Evolutionary conservation across 805 yeast species (phyloP), one percentile per base, ranked within the genome.

Genomic region (Candida coleopterorum): DNA sequence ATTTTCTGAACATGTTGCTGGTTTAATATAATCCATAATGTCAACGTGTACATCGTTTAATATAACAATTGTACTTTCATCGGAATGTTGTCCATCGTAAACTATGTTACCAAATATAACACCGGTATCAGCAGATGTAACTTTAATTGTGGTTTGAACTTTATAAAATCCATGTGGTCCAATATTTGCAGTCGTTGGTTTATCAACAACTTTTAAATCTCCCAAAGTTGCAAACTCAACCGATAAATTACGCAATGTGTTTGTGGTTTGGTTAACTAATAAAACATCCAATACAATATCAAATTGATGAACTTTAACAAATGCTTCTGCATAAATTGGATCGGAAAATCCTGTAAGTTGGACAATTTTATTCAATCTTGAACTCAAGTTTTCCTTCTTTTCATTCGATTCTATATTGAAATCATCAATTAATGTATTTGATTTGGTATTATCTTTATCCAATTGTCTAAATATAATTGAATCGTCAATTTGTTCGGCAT

Each of bases 121-220:
- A 50, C 97, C 98, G 7, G 98, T 89, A 55, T 94, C 98, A 11
- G 97, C 97, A 29, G 96, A 85, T 0, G 96, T 83, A 30, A 93
- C 99, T 62, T 88, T 88, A 47, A 93, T 76, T 2, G 97, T 89
- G 32, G 89, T 79, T 49, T 86, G 89, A 24, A 85, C 73, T 44
- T 85, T 84, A 64, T 86, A 86, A 78, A 93, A 93, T 15, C 96
- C 96, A 63, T 89, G 96, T n/a, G 98, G 96, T 17, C 95, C 96
- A 42, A 93, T 76, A 56, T 90, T 93, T 27, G 83, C 87, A 11
- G 95, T 78, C 2, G 86, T 71, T 31, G 97, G 96, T 50, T 81
- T 81, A 54, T 93, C 97, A 35, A 89, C 82, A 32, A 93, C 94
- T 68, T 90, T 89, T 60, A 93, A 74, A 57, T 93, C 98, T 42